Evolutionary conservation across 106 monocot genomes (phyloP).

Genomic region (Dendrobium huoshanense): DNA sequence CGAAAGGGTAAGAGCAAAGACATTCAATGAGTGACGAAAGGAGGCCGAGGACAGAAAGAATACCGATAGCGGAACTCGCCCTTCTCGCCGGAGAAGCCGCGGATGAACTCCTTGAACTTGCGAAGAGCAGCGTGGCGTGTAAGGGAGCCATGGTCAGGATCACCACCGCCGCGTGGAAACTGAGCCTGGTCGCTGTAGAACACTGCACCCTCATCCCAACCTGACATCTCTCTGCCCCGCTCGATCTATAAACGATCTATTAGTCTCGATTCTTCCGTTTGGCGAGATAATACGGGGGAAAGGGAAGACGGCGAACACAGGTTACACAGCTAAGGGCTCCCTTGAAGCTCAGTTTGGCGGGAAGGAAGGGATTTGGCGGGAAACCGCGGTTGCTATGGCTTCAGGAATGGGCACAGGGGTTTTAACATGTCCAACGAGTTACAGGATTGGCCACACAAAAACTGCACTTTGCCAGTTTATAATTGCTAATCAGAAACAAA

Average conservation of each 20-base stretch:
- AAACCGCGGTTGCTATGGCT: not conserved
- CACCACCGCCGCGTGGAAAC: slow-evolving; percentile 79
- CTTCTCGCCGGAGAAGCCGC: slow-evolving; percentile 68
- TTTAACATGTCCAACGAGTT: not conserved
- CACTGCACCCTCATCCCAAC: slow-evolving; percentile 95
- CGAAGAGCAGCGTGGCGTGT: slow-evolving; percentile 87
- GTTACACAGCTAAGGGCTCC: not conserved
- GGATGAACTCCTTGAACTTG: slow-evolving; percentile 99
- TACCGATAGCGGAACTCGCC: slow-evolving; percentile 89
- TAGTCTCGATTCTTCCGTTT: not conserved
- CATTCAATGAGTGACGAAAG: not conserved
- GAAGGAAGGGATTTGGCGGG: slow-evolving; percentile 38
- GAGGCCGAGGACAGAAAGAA: not conserved
- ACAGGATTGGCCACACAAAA: not conserved
- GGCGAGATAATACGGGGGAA: not conserved
- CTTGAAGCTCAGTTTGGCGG: slow-evolving; percentile 32
- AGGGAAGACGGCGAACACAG: too few relatives aligned
- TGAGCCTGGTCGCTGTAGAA: slow-evolving; percentile 98
- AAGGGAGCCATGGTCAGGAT: slow-evolving; percentile 52
- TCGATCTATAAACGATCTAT: slow-evolving; percentile 3
- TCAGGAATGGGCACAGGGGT: not conserved
- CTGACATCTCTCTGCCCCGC: slow-evolving; percentile 61
- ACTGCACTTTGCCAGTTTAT: too few relatives aligned
- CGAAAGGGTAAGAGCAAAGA: not conserved
- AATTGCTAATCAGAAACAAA: too few relatives aligned